Evolutionary conservation across 805 yeast genomes (phyloP).

Genomic region (Lipomyces starkeyi): DNA sequence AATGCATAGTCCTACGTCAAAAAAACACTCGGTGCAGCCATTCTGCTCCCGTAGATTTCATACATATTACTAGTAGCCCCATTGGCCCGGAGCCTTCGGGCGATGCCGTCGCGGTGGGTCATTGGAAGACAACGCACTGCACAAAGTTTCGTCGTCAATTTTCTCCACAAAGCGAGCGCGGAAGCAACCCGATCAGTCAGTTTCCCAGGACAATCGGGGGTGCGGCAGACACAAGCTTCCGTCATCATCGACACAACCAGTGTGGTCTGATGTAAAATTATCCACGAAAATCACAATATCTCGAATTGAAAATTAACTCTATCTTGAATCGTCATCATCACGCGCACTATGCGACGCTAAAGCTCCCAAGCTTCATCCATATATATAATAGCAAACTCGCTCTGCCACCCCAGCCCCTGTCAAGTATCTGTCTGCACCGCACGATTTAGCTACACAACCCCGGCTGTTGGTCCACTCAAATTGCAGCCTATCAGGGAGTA

Average conservation of each 20-base stretch:
- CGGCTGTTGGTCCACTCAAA: background rate
- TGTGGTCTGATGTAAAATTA: background rate
- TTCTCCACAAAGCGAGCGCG: background rate
- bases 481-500: background rate
- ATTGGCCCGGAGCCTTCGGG: no score
- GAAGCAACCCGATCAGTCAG: background rate
- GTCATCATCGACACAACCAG: background rate
- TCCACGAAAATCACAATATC: background rate
- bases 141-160: background rate
- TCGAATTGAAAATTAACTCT: background rate
- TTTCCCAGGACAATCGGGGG: background rate
- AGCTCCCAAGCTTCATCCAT: background rate
- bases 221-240: background rate
- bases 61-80: no score
- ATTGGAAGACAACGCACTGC: no score
- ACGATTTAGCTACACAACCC: background rate
- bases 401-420: constrained; percentile 4
- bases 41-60: no score
- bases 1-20: no score
- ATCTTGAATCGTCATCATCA: background rate
- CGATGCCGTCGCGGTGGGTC: no score
- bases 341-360: background rate
- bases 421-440: background rate
- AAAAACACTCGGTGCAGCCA: no score
- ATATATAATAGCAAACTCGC: background rate